Conservation (phyloP, 768 basidiomycete species). For the Lyophyllum shimeji region DNA sequence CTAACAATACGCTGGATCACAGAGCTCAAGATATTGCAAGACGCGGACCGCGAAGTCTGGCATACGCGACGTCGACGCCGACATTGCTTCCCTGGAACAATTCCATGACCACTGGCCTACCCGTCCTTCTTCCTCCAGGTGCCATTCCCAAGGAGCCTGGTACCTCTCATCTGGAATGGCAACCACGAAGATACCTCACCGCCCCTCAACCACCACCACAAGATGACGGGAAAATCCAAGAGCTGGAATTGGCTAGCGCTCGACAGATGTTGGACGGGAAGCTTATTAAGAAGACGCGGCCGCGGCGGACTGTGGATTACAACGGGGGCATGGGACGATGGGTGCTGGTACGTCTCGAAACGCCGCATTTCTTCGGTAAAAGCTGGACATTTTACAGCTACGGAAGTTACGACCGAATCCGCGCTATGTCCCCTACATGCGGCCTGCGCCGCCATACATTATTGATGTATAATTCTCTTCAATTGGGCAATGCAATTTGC, state of each 20-base stretch:
- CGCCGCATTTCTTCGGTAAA: background rate
- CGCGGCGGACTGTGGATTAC: conserved; percentile 93
- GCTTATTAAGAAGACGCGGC: conserved; percentile 86
- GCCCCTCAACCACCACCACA: conserved; percentile 76
- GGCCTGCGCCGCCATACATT: conserved; percentile 86
- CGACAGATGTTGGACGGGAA: conserved; percentile 77
- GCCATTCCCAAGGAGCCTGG: conserved; percentile 34
- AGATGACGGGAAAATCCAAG: conserved; percentile 74
- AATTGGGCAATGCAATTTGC: conserved; percentile 18
- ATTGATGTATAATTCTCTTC: conserved; percentile 62
- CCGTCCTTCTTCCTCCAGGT: conserved; percentile 59
- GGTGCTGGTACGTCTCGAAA: conserved; percentile 60
- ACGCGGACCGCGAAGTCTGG: too few relatives aligned
- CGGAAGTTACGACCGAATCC: conserved; percentile 80
- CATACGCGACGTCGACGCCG: too few relatives aligned
- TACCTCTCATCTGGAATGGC: conserved; percentile 65
- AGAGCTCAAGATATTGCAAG: background rate
- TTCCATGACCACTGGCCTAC: conserved; percentile 33
- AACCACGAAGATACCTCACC: conserved; percentile 65
- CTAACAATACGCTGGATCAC: background rate
- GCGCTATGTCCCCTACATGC: conserved; percentile 70
- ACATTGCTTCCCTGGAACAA: too few relatives aligned
- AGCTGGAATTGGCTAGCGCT: conserved; percentile 77
- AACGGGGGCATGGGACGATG: conserved; percentile 86
- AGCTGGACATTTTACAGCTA: conserved; percentile 39